Percentiles rank a stretch among this genome's conserved stretches.
Evolutionary conservation across 208 protist species (phyloP).

Genomic region (Leishmania major): DNA sequence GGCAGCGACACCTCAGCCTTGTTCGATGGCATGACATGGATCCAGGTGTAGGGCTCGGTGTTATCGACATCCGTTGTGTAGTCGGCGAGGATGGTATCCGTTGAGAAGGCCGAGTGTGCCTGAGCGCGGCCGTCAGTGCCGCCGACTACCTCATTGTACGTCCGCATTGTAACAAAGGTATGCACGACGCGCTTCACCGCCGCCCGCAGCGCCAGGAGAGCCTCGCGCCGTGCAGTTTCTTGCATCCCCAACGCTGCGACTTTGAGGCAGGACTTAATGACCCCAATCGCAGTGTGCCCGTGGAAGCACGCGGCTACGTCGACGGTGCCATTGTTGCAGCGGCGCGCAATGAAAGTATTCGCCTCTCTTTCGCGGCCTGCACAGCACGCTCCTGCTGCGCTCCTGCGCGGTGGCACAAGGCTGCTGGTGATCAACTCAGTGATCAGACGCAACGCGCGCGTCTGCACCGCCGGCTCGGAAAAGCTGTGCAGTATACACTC

Average conservation of each 20-base stretch:
- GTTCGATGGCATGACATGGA: constrained; percentile 34
- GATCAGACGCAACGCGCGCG: constrained; percentile 48
- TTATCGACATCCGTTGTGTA: constrained; percentile 71
- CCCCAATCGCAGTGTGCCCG: constrained; percentile 42
- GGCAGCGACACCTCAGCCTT: background rate
- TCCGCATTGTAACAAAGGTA: constrained; percentile 24
- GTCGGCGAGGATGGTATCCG: constrained; percentile 57
- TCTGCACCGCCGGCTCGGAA: constrained; percentile 40
- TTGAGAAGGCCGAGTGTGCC: constrained; percentile 41
- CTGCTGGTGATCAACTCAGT: constrained; percentile 31
- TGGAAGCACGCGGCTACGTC: constrained; percentile 22
- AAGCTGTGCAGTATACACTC: constrained; percentile 45
- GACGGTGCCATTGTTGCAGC: background rate
- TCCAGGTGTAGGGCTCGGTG: constrained; percentile 49
- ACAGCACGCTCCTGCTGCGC: background rate
- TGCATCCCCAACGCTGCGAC: constrained; percentile 37
- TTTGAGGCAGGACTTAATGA: constrained; percentile 52
- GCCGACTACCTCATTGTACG: background rate
- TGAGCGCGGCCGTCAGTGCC: constrained; percentile 1
- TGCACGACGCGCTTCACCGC: constrained; percentile 24
- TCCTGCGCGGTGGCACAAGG: background rate
- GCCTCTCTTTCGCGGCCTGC: background rate
- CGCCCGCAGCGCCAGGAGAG: constrained; percentile 10
- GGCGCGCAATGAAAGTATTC: background rate
- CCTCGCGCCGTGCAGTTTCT: constrained; percentile 36